Percentiles rank a stretch among this genome's conserved stretches.
Conservation (phyloP, 176 grass and related monocot species). For the Rhynchospora pubera region DNA sequence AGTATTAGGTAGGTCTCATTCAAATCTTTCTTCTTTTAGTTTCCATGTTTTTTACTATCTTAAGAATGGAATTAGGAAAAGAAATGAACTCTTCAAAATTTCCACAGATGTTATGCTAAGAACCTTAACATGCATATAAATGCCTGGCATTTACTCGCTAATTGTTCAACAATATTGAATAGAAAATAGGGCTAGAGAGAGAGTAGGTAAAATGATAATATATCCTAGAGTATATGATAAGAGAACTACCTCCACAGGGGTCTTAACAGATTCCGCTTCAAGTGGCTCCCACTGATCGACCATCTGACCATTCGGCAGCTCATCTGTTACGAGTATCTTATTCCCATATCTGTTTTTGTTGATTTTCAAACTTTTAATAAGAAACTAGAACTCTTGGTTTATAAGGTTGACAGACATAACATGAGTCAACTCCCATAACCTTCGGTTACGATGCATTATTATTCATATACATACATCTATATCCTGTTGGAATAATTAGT, state of each 20-base stretch:
- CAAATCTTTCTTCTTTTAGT: neutral
- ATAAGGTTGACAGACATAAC: neutral
- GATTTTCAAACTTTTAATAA: slow-evolving; percentile 20
- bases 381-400: neutral
- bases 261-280: slow-evolving; percentile 67
- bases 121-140: neutral
- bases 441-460: neutral
- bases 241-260: slow-evolving; percentile 76
- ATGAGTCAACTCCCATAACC: neutral
- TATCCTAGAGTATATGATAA: neutral
- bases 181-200: neutral
- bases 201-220: neutral
- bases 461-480: neutral
- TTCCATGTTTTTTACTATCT: neutral
- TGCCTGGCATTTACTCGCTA: neutral
- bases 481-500: neutral
- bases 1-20: neutral
- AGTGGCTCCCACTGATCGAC: slow-evolving; percentile 93
- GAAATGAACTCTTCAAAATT: neutral
- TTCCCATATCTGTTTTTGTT: slow-evolving; percentile 65
- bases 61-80: neutral
- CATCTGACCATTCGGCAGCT: slow-evolving; percentile 98
- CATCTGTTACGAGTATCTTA: slow-evolving; percentile 95
- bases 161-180: neutral
- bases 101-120: neutral